Percentiles rank a stretch among this genome's conserved stretches.
phyloP scores from a whole-genome alignment of 208 protist species.

The Leishmania mexicana region DNA sequence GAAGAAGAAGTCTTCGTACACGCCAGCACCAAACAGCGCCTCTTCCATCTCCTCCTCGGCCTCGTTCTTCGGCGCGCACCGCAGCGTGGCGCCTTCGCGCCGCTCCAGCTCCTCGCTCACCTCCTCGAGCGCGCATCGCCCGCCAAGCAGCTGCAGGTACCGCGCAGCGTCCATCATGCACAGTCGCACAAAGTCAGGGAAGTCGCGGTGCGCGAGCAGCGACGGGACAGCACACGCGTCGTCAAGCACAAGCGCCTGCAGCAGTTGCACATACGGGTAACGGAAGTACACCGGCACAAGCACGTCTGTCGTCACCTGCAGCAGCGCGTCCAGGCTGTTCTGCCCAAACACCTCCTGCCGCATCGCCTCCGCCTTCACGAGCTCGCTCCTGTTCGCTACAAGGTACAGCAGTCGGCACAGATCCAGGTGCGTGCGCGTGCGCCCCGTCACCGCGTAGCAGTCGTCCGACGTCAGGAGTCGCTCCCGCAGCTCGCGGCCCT shows the following conservation, averaged over 20 bases:
- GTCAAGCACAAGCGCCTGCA: slow-evolving; percentile 47
- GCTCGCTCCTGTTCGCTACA: slow-evolving; percentile 41
- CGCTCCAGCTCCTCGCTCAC: slow-evolving; percentile 41
- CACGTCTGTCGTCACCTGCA: slow-evolving; percentile 41
- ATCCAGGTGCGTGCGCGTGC: slow-evolving; percentile 32
- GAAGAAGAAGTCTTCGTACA: slow-evolving; percentile 43
- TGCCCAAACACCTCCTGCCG: slow-evolving; percentile 48
- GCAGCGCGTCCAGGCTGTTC: slow-evolving; percentile 42
- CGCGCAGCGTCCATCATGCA: slow-evolving; percentile 41
- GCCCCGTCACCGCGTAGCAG: slow-evolving; percentile 41
- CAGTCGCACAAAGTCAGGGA: slow-evolving; percentile 35
- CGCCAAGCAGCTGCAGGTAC: slow-evolving; percentile 48
- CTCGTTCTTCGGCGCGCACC: slow-evolving; percentile 29
- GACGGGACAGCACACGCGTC: slow-evolving; percentile 28
- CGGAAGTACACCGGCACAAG: slow-evolving; percentile 49
- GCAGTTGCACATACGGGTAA: slow-evolving; percentile 32
- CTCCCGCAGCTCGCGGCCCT: slow-evolving; percentile 39
- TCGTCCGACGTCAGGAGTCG: slow-evolving; percentile 36
- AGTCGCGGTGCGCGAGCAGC: slow-evolving; percentile 40
- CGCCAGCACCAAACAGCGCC: slow-evolving; percentile 23
- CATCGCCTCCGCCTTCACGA: slow-evolving; percentile 57
- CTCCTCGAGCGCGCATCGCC: slow-evolving; percentile 13
- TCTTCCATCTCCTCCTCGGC: slow-evolving; percentile 35
- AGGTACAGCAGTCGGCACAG: slow-evolving; percentile 41
- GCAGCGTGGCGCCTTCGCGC: slow-evolving; percentile 33